Evolutionary conservation across 306 rosid species (phyloP), one percentile per base, ranked within the genome.

Genomic region (Alnus glutinosa): DNA sequence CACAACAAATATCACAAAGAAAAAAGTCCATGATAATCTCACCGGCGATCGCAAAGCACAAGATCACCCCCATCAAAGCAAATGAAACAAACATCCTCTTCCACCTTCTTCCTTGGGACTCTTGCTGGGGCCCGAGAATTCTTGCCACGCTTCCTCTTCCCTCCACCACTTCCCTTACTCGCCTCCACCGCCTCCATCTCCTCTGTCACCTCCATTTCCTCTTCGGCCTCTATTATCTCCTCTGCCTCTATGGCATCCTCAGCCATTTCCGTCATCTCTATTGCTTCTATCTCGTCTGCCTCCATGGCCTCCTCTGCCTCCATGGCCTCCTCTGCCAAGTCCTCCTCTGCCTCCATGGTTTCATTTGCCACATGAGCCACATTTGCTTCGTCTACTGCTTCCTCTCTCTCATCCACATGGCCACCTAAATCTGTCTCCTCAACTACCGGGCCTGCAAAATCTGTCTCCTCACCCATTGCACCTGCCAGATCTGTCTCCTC

Each of bases 51-150:
- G 51, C 99, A 96, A 49, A 96, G 99, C 77, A 96, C 99, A 30
- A 96, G 98, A 55, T 91, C 94, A 61, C 99, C 99, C 70, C 99
- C 99, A 52, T 96, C 99, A 46, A 96, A 96, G 89, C 99, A 96
- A 89, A 96, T 93, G 89, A 96, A 96, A 79, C 99, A 96, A 75
- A 96, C 99, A 37, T 96, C 99, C 84, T 96, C 99, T 81, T 96
- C 99, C 82, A 75, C 55, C 86, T 86, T 96, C 85, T 93, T 96
- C 88, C 63, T 80, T 5, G 88, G 75, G 78, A 63, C 91, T 83
- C 85, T 90, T 32, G 82, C 84, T 2, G 83, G 66, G 12, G 88
- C 78, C 81, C 85, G 93, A 5, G 83, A 50, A 87, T 77, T 88
- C 89, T 86, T 96, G 71, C 86, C 90, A 34, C 97, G 96, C 93